phyloP scores from a whole-genome alignment of 2,329 filamentous ascomycete species.

The Aspergillus fumigatus region DNA sequence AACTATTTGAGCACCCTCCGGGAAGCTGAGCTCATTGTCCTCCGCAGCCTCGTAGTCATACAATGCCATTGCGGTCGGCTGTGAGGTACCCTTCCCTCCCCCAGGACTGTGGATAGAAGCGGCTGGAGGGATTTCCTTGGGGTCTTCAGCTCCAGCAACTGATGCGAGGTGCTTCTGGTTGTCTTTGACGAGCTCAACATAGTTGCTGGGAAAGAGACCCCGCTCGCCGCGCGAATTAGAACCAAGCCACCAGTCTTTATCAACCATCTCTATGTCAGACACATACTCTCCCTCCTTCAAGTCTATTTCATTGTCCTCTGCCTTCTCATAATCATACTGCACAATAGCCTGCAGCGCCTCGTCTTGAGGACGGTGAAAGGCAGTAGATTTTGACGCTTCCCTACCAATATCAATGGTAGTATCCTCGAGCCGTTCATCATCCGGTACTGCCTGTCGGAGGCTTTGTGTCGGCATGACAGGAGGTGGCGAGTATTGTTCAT shows the following conservation, averaged over 20 bases:
- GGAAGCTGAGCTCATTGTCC: conserved; percentile 83
- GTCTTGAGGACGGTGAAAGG: conserved; percentile 43
- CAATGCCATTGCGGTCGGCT: conserved; percentile 72
- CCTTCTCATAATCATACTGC: conserved; percentile 95
- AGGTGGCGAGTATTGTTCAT: conserved; percentile 39
- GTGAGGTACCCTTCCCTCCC: conserved; percentile 33
- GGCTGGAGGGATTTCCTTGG: conserved; percentile 31
- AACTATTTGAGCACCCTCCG: conserved; percentile 77
- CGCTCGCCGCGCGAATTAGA: conserved; percentile 78
- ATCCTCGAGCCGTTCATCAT: conserved; percentile 63
- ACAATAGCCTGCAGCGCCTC: conserved; percentile 70
- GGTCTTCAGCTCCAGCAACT: conserved; percentile 27
- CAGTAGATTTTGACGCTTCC: conserved; percentile 54
- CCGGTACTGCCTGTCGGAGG: conserved; percentile 58
- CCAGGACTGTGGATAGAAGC: conserved; percentile 34
- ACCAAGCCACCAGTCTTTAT: conserved; percentile 98
- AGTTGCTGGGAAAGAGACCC: conserved; percentile 95
- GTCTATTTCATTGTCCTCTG: conserved; percentile 94
- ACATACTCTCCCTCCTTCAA: conserved; percentile 83
- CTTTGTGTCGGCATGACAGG: conserved; percentile 57
- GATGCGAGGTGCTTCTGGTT: conserved; percentile 32
- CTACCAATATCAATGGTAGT: conserved; percentile 57
- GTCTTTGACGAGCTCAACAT: conserved; percentile 78
- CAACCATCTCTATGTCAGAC: conserved; percentile 92
- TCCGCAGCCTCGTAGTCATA: conserved; percentile 98